phyloP scores from a whole-genome alignment of 2,329 filamentous ascomycete genomes.

The Colletotrichum siamense region DNA sequence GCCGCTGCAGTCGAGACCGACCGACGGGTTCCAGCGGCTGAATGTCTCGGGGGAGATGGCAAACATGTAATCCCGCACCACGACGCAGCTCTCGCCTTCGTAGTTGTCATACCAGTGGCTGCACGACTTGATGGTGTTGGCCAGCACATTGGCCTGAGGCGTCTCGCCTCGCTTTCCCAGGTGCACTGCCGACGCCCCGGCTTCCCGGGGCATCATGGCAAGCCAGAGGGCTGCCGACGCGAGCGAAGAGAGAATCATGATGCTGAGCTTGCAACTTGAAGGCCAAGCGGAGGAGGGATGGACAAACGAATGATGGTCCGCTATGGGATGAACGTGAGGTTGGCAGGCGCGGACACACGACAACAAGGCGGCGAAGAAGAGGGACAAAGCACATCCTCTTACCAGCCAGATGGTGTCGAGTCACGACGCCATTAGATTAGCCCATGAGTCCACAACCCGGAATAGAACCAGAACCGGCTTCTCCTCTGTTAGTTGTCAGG shows the following conservation, averaged over 20 bases:
- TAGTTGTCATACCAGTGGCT: constrained; percentile 20
- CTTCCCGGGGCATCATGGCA: not conserved
- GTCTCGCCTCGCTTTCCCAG: not conserved
- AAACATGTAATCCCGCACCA: constrained; percentile 6
- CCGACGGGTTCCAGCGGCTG: constrained; percentile 28
- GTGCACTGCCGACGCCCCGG: not conserved
- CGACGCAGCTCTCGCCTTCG: constrained; percentile 13
- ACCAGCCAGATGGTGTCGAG: not conserved
- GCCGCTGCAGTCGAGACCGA: constrained; percentile 25
- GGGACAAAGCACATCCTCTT: not conserved
- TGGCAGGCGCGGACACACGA: not conserved
- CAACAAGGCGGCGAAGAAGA: not conserved
- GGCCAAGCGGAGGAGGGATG: not conserved
- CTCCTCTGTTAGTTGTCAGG: not conserved
- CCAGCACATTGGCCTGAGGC: not conserved
- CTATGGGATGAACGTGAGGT: not conserved
- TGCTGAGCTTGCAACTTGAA: not conserved
- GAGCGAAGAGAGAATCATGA: not conserved
- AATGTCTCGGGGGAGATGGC: constrained; percentile 22
- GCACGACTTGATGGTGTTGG: not conserved
- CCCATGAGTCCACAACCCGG: not conserved
- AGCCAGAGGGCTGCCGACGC: not conserved
- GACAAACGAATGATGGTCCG: not conserved
- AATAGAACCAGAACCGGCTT: not conserved
- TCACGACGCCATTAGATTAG: not conserved